Evolutionary conservation across 2,329 filamentous ascomycete genomes (phyloP), one percentile per base, ranked within the genome.

Genomic region (Colletotrichum tabaci): DNA sequence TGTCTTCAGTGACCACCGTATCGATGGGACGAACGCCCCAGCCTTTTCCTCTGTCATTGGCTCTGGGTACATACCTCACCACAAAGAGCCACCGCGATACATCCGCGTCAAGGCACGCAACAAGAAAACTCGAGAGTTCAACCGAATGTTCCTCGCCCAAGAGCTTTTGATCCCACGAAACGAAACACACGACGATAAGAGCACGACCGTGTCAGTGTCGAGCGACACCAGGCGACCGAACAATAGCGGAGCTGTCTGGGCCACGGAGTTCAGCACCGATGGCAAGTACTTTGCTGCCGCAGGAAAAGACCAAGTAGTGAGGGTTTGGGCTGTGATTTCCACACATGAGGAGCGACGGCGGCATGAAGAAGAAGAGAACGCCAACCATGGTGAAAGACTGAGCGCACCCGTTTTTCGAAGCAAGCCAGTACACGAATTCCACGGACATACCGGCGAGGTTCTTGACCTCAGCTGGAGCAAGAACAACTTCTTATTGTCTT

Each of bases 391-490:
- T 35, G 89, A 92, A 74, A 91, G 90, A 74, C 84, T 98, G 57
- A 97, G 93, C 76, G 96, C 96, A 1, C 96, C 96, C 2, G 96
- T 99, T 0, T 98, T 99, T 79, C 90, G 91, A 74, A 89, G 90
- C 61, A 93, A 93, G 77, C 94, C 95, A 0, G 80, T 94, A 12
- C 89, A 92, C 66, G 93, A 98, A 78, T 98, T 96, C 74, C 84
- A 88, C 65, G 95, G 95, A 5, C 96, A 99, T 79, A 92, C 90
- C 0, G 92, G 93, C 18, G 95, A 97, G 75, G 91, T 99, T 7
- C 84, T 99, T 74, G 96, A 98, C 79, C 81, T 99, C 71, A 97
- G 94, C 80, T 99, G 96, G 96, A 98, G 96, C 84, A 99, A 98
- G 87, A 99, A 99, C 82, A 98, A 97, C 80, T 99, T 99, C 76